Conservation (phyloP, 2,329 filamentous ascomycete species). For the Fusarium poae region DNA sequence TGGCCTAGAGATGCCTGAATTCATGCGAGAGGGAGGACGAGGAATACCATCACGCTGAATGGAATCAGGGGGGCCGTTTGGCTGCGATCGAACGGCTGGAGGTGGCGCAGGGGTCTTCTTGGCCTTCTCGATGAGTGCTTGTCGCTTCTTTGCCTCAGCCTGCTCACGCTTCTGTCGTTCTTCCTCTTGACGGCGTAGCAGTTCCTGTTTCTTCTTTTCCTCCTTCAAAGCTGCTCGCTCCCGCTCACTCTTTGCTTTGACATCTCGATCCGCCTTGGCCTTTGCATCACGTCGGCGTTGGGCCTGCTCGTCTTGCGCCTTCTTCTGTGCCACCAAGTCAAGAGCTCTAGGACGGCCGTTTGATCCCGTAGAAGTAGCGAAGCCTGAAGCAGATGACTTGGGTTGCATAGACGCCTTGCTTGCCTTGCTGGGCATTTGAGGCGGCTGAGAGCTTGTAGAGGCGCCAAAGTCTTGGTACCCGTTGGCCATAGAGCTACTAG, state of each 20-base stretch:
- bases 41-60: constrained; percentile 53
- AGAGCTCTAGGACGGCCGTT: constrained; percentile 77
- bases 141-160: constrained; percentile 61
- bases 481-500: constrained; percentile 69
- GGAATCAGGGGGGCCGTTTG: constrained; percentile 63
- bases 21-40: constrained; percentile 70
- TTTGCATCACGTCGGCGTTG: constrained; percentile 86
- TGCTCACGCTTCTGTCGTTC: constrained; percentile 65
- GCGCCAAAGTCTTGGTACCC: constrained; percentile 63
- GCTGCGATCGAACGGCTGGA: constrained; percentile 68
- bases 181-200: constrained; percentile 70
- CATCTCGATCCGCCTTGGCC: constrained; percentile 82
- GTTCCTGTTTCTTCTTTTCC: constrained; percentile 72
- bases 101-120: constrained; percentile 74
- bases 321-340: constrained; percentile 82
- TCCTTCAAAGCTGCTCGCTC: constrained; percentile 58
- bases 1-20: constrained; percentile 63
- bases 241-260: constrained; percentile 73
- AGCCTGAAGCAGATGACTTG: constrained; percentile 67
- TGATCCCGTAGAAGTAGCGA: constrained; percentile 70
- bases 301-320: constrained; percentile 80
- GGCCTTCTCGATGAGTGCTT: constrained; percentile 72
- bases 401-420: constrained; percentile 75
- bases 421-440: constrained; percentile 69
- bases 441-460: constrained; percentile 55